Percentiles rank a stretch among this genome's conserved stretches.
Evolutionary conservation across 345 rosid species (phyloP).

Genomic region (Corchorus capsularis): DNA sequence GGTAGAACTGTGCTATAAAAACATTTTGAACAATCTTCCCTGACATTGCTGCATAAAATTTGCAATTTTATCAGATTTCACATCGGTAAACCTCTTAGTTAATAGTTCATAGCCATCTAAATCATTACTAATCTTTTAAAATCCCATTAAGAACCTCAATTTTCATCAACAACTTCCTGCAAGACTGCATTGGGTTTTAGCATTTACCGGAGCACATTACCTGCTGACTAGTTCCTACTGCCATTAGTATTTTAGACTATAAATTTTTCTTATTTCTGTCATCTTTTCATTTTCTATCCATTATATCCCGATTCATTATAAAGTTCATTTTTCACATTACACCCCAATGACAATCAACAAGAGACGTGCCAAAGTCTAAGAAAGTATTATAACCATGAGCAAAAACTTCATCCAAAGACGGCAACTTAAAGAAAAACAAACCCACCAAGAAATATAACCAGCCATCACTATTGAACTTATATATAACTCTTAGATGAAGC

Average conservation of each 20-base stretch:
- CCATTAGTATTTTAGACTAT: too few species aligned
- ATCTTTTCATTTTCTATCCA: not conserved
- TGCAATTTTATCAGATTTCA: slow-evolving; percentile 49
- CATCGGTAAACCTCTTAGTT: slow-evolving; percentile 2
- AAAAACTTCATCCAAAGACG: not conserved
- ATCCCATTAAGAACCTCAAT: not conserved
- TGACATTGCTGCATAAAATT: slow-evolving; percentile 74
- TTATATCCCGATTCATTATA: not conserved
- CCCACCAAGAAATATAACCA: not conserved
- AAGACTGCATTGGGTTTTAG: not conserved
- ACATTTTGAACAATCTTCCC: slow-evolving; percentile 83
- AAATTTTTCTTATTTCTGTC: too few species aligned
- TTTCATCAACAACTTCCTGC: too few species aligned
- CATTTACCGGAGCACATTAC: not conserved
- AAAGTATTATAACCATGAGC: not conserved
- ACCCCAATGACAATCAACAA: not conserved
- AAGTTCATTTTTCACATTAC: not conserved
- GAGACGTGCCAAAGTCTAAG: not conserved
- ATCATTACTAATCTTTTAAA: not conserved
- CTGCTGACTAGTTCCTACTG: too few species aligned
- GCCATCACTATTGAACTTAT: not conserved
- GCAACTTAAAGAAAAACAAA: not conserved
- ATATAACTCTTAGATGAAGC: not conserved
- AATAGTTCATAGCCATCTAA: not conserved
- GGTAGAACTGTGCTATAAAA: slow-evolving; percentile 60